Conservation (phyloP, 192 early-diverging fungal genomes). For the Paraglomus occultum region DNA sequence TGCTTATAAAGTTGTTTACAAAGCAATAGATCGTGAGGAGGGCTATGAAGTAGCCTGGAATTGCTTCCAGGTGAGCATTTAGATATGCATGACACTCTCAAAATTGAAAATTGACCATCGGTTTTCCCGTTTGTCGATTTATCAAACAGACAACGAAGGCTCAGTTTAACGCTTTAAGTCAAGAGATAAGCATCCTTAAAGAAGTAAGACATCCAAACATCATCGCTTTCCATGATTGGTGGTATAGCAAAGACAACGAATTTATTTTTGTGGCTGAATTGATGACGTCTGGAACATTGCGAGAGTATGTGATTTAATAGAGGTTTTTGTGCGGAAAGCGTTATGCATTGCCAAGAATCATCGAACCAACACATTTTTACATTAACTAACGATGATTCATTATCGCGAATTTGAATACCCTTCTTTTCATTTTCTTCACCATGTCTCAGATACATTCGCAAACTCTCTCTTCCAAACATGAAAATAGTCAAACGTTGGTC, state of each 20-base stretch:
- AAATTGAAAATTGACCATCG: neutral
- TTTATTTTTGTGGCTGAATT: conserved; percentile 82
- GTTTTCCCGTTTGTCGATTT: neutral
- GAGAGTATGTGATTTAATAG: conserved; percentile 56
- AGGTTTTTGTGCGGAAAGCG: neutral
- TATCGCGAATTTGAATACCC: neutral
- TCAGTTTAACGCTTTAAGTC: conserved; percentile 67
- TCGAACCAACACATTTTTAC: too few species aligned
- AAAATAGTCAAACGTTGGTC: conserved; percentile 82
- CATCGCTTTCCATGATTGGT: conserved; percentile 76
- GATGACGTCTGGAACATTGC: conserved; percentile 82
- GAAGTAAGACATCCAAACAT: conserved; percentile 79
- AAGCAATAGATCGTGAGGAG: conserved; percentile 83
- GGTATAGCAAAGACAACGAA: conserved; percentile 70
- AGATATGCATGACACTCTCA: neutral
- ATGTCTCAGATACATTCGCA: conserved; percentile 60
- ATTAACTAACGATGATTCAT: neutral
- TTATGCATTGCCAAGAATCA: too few species aligned
- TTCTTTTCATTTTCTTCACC: neutral
- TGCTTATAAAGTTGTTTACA: conserved; percentile 86
- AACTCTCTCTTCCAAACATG: conserved; percentile 66
- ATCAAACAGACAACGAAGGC: conserved; percentile 63
- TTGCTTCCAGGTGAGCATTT: conserved; percentile 58
- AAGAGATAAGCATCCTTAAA: conserved; percentile 79
- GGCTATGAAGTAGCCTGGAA: conserved; percentile 93